Percentiles rank a stretch among this genome's conserved stretches.
These are phyloP conservation scores for Penicillium malachiteum DNA, from an alignment of 495 filamentous ascomycete species.

Conservation along the genomic window DNA sequence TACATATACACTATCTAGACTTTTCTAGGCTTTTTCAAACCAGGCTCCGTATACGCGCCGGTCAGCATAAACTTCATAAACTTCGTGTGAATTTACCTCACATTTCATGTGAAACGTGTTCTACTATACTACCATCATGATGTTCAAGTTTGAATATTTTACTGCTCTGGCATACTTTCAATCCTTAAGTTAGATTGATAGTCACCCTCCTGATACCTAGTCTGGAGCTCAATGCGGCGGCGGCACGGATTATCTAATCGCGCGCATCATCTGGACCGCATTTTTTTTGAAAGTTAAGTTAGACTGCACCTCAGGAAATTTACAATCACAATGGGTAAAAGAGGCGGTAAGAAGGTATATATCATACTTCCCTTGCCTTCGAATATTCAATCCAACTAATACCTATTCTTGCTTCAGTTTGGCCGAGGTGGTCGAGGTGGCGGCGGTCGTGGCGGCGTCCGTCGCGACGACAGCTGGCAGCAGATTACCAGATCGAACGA, in stretches of 20 bases:
- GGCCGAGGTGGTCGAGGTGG: slow-evolving; percentile 34
- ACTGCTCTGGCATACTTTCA: too few species aligned
- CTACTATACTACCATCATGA: too few species aligned
- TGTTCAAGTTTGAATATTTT: too few species aligned
- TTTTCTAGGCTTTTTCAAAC: too few species aligned
- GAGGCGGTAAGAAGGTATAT: slow-evolving; percentile 38
- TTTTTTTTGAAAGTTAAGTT: slow-evolving; percentile 18
- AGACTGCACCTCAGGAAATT: slow-evolving; percentile 11
- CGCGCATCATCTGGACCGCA: slow-evolving; percentile 2
- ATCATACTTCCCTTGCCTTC: neutral
- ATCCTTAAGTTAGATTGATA: too few species aligned
- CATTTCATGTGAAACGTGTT: too few species aligned
- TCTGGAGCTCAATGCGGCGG: too few species aligned
- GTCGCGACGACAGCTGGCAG: slow-evolving; percentile 38
- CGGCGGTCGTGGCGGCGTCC: slow-evolving; percentile 29
- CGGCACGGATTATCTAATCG: slow-evolving; percentile 11
- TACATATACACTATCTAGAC: slow-evolving; percentile 2
- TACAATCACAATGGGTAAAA: slow-evolving; percentile 38
- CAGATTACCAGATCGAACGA: slow-evolving; percentile 69
- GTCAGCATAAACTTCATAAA: too few species aligned
- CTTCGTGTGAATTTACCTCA: too few species aligned
- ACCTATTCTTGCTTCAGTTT: slow-evolving; percentile 22
- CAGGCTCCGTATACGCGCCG: too few species aligned
- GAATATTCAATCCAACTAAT: slow-evolving; percentile 13
- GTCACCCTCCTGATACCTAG: too few species aligned